These are phyloP conservation scores for Fusarium siculi DNA, from an alignment of 2,329 filamentous ascomycete species.

Conservation along the genomic window DNA sequence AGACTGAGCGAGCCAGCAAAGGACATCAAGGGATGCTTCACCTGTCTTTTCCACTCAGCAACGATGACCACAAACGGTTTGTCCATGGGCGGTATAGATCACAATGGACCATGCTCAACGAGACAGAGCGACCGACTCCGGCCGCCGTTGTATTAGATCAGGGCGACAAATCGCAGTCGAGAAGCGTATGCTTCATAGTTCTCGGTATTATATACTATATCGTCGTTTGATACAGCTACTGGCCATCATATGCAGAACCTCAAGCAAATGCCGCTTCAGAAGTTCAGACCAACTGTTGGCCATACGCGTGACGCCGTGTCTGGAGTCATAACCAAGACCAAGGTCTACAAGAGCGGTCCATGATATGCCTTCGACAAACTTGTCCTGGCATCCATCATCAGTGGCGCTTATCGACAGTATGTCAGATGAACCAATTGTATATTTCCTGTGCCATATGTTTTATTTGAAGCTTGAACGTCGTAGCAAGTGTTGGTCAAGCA, in stretches of 20 bases:
- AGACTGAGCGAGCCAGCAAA: neutral
- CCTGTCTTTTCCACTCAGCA: neutral
- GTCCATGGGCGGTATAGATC: neutral
- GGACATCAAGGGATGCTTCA: neutral
- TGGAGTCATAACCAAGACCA: neutral
- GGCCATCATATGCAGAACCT: neutral
- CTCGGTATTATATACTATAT: neutral
- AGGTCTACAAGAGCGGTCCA: neutral
- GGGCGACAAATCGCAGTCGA: neutral
- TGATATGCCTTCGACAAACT: neutral
- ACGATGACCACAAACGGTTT: neutral
- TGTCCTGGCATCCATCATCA: neutral
- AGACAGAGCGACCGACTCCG: neutral
- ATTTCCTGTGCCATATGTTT: neutral
- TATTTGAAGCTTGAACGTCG: neutral
- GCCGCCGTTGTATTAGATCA: neutral
- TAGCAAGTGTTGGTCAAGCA: constrained; percentile 2
- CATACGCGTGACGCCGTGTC: neutral
- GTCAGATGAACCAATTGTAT: constrained; percentile 4
- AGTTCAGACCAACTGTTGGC: neutral
- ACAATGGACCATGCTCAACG: neutral
- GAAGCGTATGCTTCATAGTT: neutral
- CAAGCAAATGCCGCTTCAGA: constrained; percentile 6
- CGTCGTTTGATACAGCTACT: neutral
- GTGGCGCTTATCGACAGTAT: constrained; percentile 3